Percentiles rank a stretch among this genome's conserved stretches.
Evolutionary conservation across 345 rosid species (phyloP).

Genomic region (Dipteronia sinensis): DNA sequence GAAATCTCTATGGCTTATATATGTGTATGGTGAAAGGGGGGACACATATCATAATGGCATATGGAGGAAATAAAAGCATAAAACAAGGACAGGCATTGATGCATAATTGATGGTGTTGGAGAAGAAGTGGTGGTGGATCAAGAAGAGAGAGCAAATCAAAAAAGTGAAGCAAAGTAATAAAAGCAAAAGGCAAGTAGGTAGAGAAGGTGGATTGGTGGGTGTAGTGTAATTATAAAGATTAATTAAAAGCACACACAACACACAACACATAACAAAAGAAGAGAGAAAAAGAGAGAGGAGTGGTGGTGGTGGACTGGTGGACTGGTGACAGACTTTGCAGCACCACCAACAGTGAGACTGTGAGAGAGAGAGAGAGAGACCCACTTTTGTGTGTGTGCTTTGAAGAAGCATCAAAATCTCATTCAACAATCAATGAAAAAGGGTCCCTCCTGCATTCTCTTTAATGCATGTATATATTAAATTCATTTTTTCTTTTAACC

Average conservation of each 20-base stretch:
- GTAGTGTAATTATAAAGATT: slow-evolving; percentile 20
- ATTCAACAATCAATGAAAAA: background rate
- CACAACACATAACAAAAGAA: background rate
- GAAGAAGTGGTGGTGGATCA: background rate
- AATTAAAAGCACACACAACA: background rate
- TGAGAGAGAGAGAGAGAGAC: slow-evolving; percentile 10
- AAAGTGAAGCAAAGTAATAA: slow-evolving; percentile 24
- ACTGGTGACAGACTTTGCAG: background rate
- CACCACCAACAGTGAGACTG: too few species aligned
- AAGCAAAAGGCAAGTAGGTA: slow-evolving; percentile 37
- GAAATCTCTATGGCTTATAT: background rate
- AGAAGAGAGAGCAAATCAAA: background rate
- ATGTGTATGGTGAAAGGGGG: background rate
- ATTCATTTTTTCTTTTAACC: too few species aligned
- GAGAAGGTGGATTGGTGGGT: slow-evolving; percentile 18
- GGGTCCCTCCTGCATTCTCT: background rate
- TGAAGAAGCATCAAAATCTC: slow-evolving; percentile 15
- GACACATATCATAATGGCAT: background rate
- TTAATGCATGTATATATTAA: slow-evolving; percentile 3
- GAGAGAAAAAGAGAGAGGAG: background rate
- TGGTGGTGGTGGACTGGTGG: background rate
- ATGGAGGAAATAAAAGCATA: background rate
- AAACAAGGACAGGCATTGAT: background rate
- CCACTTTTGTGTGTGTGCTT: slow-evolving; percentile 1
- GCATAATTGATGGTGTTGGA: too few species aligned